Evolutionary conservation across 2,329 filamentous ascomycete genomes (phyloP), one percentile per base, ranked within the genome.

Genomic region (Cladosporium sphaerospermum): DNA sequence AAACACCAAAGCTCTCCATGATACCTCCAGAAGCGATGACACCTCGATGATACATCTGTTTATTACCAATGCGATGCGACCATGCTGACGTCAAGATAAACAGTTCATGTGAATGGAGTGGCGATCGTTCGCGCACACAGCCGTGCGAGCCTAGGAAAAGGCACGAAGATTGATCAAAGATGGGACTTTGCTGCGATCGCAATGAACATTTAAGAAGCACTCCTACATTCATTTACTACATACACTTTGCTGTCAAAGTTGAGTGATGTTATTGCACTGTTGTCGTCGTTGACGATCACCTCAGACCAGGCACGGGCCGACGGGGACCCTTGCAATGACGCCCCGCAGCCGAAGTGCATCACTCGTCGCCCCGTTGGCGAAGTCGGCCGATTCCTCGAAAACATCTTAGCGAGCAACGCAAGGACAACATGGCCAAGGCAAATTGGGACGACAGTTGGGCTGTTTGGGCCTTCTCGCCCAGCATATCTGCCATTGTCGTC

Each of bases 401-500:
- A 49, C 23, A 41, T 16, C 19, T 23, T 36, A 11, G 6, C 9
- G 4, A 34, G 34, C 44, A 46, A 34, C 33, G 6, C 5, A 31
- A 33, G 4, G 31, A 8, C 14, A 43, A 36, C 8, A 51, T 51
- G 48, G 31, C 48, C 18, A 19, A 10, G 10, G 31, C 31, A 18
- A 31, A 16, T 8, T 51, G 48, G 48, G 48, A 51, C 11, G 13
- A 51, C 32, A 51, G 48, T 28, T 77, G 73, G 72, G 66, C 73
- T 42, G 76, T 75, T 13, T 72, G 70, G 61, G 69, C 72, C 34
- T 71, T 77, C 54, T 72, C 72, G 47, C 73, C 75, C 3, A 66
- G 67, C 39, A 63, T 69, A 23, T 69, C 71, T 8, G 71, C 74
- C 55, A 79, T 97, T 63, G 61, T 84, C 56, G 67, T 92, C 66